Conservation (phyloP, 768 basidiomycete species). For the Agrocybe praecox region DNA sequence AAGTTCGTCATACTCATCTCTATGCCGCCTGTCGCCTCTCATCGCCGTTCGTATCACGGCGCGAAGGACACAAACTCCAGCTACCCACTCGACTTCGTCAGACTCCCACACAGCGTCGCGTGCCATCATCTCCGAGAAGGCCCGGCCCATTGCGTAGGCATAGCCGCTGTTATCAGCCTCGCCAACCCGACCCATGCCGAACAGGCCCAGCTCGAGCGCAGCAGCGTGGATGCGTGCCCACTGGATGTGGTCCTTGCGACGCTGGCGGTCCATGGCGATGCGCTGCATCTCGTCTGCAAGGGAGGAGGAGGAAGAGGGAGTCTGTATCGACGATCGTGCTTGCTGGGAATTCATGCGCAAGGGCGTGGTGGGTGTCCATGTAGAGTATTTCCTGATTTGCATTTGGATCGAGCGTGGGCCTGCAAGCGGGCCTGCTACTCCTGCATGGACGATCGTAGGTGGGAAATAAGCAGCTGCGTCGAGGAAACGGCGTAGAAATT, state of each 20-base stretch:
- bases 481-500: slow-evolving; percentile 50
- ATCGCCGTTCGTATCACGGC: slow-evolving; percentile 59
- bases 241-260: slow-evolving; percentile 64
- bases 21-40: slow-evolving; percentile 46
- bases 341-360: slow-evolving; percentile 1
- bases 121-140: slow-evolving; percentile 61
- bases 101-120: slow-evolving; percentile 69
- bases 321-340: background rate
- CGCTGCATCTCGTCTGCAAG: slow-evolving; percentile 65
- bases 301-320: slow-evolving; percentile 30
- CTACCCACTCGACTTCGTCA: slow-evolving; percentile 72
- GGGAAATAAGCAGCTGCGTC: slow-evolving; percentile 56
- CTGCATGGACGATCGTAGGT: slow-evolving; percentile 51
- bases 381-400: slow-evolving; percentile 57
- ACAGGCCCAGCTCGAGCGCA: slow-evolving; percentile 59
- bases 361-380: slow-evolving; percentile 44
- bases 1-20: slow-evolving; percentile 57
- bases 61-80: slow-evolving; percentile 59
- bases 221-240: slow-evolving; percentile 71
- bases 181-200: slow-evolving; percentile 42
- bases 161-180: slow-evolving; percentile 45
- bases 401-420: slow-evolving; percentile 61
- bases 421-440: slow-evolving; percentile 54
- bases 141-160: slow-evolving; percentile 42
- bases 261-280: slow-evolving; percentile 59